Conservation (phyloP, 768 basidiomycete species). For the Podaxis sp. region DNA sequence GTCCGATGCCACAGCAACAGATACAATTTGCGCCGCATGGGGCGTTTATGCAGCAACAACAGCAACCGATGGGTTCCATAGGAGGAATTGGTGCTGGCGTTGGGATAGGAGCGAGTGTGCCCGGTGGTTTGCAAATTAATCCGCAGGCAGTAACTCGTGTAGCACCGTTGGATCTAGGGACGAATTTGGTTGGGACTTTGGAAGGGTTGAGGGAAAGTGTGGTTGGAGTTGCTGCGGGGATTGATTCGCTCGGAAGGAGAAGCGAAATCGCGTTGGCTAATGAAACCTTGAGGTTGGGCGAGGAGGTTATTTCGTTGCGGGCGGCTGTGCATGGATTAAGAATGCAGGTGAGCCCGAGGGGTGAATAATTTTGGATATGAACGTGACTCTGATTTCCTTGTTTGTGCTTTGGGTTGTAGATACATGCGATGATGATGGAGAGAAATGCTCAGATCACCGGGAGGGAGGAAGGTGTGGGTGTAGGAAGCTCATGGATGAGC, state of each 20-base stretch:
- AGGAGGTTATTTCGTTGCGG: conserved; percentile 70
- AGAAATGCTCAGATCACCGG: conserved; percentile 61
- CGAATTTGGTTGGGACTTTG: conserved; percentile 14
- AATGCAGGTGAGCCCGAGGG: conserved; percentile 60
- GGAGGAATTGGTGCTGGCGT: neutral
- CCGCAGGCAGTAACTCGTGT: conserved; percentile 10
- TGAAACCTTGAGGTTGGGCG: conserved; percentile 69
- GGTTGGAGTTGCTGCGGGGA: conserved; percentile 14
- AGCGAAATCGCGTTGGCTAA: conserved; percentile 33
- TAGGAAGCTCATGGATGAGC: conserved; percentile 16
- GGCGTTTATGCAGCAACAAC: conserved; percentile 8
- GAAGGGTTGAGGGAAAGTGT: conserved; percentile 17
- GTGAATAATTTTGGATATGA: neutral
- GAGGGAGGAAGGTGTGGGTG: conserved; percentile 28
- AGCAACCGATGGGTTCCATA: neutral
- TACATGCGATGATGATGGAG: conserved; percentile 75
- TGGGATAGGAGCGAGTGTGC: neutral
- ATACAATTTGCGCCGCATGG: neutral
- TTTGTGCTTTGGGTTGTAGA: neutral
- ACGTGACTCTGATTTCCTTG: neutral
- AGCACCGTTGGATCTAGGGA: conserved; percentile 14
- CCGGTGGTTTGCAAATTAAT: conserved; percentile 6
- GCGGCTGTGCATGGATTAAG: conserved; percentile 73
- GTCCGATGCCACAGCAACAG: neutral
- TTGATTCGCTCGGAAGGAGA: conserved; percentile 17